A percentile compares a stretch with the other conserved stretches of the same genome.
Conservation (phyloP, 495 filamentous ascomycete genomes). For the Penicillium chermesinum region DNA sequence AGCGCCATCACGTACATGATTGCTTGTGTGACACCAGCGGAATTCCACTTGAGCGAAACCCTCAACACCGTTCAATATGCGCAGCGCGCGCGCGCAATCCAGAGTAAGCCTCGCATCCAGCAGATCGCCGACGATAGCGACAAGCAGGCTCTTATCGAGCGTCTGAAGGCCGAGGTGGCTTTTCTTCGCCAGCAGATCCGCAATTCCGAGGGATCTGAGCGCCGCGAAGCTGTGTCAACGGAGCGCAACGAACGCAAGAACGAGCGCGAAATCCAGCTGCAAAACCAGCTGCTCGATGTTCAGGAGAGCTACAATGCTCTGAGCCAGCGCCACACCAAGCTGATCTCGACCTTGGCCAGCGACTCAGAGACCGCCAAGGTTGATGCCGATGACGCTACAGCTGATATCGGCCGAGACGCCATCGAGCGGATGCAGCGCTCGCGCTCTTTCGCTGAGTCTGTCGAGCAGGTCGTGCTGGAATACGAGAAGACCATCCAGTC, state of each 20-base stretch:
- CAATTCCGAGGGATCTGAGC: slow-evolving; percentile 56
- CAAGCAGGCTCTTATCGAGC: slow-evolving; percentile 90
- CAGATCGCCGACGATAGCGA: slow-evolving; percentile 85
- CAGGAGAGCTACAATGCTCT: slow-evolving; percentile 94
- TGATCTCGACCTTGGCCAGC: slow-evolving; percentile 90
- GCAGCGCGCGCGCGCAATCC: slow-evolving; percentile 90
- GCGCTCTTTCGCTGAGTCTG: slow-evolving; percentile 88
- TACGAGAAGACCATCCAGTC: slow-evolving; percentile 98
- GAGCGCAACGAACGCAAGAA: slow-evolving; percentile 75
- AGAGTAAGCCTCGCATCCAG: slow-evolving; percentile 95
- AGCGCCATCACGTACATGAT: slow-evolving; percentile 99
- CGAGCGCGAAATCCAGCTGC: slow-evolving; percentile 82
- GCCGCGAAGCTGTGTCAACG: slow-evolving; percentile 53
- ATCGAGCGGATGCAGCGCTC: slow-evolving; percentile 88
- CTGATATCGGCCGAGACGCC: slow-evolving; percentile 67
- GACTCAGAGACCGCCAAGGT: slow-evolving; percentile 59
- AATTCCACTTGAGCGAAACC: slow-evolving; percentile 96
- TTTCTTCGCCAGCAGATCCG: slow-evolving; percentile 94
- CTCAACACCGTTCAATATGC: slow-evolving; percentile 97
- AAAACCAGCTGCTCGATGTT: slow-evolving; percentile 87
- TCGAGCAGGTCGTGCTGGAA: slow-evolving; percentile 92
- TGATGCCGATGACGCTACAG: slow-evolving; percentile 54
- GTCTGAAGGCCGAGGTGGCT: slow-evolving; percentile 86
- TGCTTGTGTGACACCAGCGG: slow-evolving; percentile 93
- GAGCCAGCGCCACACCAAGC: slow-evolving; percentile 84